Conservation (phyloP, 352 stramenopile genomes). For the Globisporangium irregulare region DNA sequence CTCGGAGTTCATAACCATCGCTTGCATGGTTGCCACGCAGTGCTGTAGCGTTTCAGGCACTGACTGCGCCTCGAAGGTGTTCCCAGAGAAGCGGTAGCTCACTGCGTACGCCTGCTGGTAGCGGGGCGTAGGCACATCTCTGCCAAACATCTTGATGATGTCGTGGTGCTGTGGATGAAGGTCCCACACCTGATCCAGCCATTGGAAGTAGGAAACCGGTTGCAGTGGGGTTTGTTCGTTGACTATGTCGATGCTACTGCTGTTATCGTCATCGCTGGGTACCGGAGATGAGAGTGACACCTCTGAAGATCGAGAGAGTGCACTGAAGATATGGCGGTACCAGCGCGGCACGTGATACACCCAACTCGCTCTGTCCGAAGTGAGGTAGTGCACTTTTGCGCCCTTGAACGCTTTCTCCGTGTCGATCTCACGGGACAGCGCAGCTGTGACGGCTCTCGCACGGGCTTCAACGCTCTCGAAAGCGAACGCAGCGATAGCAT, state of each 20-base stretch:
- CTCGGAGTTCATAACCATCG: conserved; percentile 35
- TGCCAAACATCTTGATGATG: conserved; percentile 75
- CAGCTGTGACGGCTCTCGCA: no score
- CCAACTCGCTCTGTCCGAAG: conserved; percentile 36
- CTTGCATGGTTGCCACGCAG: conserved; percentile 40
- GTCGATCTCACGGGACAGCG: no score
- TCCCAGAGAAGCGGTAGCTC: conserved; percentile 57
- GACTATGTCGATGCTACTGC: not conserved
- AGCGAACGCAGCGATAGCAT: no score
- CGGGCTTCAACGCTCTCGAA: no score
- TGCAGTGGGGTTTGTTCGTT: no score
- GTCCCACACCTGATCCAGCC: conserved; percentile 47
- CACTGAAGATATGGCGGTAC: conserved; percentile 30
- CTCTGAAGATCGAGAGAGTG: not conserved
- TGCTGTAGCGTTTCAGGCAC: conserved; percentile 34
- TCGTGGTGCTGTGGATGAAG: conserved; percentile 57
- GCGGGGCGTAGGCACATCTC: conserved; percentile 48
- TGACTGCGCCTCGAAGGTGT: conserved; percentile 39
- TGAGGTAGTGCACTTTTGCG: conserved; percentile 21
- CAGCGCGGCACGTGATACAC: conserved; percentile 54
- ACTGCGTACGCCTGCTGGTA: conserved; percentile 65
- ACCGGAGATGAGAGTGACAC: not conserved
- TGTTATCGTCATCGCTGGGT: not conserved
- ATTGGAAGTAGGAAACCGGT: not conserved
- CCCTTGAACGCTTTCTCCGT: not conserved